Conservation (phyloP, 306 rosid genomes). For the Crataegus laevigata region DNA sequence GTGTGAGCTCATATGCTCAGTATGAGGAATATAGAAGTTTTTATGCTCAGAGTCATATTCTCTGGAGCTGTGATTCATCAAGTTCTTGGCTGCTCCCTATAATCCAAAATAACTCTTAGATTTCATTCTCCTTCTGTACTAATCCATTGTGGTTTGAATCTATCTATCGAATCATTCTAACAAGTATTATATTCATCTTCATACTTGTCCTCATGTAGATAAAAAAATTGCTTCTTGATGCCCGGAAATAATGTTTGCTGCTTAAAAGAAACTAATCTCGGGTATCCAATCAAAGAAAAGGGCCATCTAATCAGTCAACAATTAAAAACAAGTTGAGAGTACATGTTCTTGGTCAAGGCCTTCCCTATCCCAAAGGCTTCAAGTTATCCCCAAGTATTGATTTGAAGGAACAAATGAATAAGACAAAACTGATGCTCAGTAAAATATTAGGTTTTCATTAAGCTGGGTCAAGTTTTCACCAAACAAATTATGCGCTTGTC, state of each 20-base stretch:
- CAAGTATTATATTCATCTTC: background rate
- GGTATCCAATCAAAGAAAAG: constrained; percentile 1
- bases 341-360: background rate
- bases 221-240: background rate
- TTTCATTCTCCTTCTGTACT: too few species aligned
- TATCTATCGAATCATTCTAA: too few species aligned
- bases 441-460: background rate
- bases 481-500: background rate
- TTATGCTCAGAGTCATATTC: too few species aligned
- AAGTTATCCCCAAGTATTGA: background rate
- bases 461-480: background rate
- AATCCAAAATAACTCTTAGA: too few species aligned
- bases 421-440: background rate
- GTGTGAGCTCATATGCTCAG: too few species aligned
- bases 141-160: too few species aligned
- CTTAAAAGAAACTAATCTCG: background rate
- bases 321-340: background rate
- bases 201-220: background rate
- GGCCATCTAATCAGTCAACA: background rate
- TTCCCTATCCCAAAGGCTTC: background rate
- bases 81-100: too few species aligned
- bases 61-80: too few species aligned
- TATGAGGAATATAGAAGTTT: too few species aligned
- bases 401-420: background rate
- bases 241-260: background rate